These are phyloP conservation scores for Lentinula novae-zelandiae DNA, from an alignment of 1,284 basidiomycete species.

Conservation along the genomic window DNA sequence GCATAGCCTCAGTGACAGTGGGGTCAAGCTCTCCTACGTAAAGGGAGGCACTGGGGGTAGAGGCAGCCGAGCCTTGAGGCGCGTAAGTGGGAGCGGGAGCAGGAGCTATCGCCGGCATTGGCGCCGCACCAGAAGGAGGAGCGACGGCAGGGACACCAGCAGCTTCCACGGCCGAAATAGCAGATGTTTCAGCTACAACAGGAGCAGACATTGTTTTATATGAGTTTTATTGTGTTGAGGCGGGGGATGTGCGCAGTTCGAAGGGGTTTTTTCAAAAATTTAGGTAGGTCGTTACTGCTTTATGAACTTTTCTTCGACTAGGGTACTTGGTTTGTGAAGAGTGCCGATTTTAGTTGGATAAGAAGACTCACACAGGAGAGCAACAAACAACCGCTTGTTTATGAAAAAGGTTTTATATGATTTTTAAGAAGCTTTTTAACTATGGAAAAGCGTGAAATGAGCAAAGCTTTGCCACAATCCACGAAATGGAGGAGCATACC, in stretches of 20 bases:
- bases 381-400: conserved; percentile 72
- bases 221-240: conserved; percentile 25
- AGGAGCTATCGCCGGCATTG: conserved; percentile 49
- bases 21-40: conserved; percentile 99
- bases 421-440: conserved; percentile 51
- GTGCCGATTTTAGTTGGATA: conserved; percentile 23
- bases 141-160: conserved; percentile 45
- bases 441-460: conserved; percentile 19
- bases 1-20: conserved; percentile 98
- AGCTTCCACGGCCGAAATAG: conserved; percentile 25
- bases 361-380: conserved; percentile 52
- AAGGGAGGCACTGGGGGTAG: conserved; percentile 86
- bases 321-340: conserved; percentile 16
- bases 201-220: conserved; percentile 60
- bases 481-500: conserved; percentile 18
- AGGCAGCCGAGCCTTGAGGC: conserved; percentile 49
- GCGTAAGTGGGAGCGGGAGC: conserved; percentile 13
- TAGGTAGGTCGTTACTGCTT: conserved; percentile 82
- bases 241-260: conserved; percentile 20
- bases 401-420: conserved; percentile 51
- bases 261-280: conserved; percentile 35
- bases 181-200: conserved; percentile 35
- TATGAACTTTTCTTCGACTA: conserved; percentile 73
- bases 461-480: conserved; percentile 4
- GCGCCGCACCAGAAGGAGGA: conserved; percentile 31